Conservation (phyloP, 768 basidiomycete genomes). For the Leucocoprinus leucothites region DNA sequence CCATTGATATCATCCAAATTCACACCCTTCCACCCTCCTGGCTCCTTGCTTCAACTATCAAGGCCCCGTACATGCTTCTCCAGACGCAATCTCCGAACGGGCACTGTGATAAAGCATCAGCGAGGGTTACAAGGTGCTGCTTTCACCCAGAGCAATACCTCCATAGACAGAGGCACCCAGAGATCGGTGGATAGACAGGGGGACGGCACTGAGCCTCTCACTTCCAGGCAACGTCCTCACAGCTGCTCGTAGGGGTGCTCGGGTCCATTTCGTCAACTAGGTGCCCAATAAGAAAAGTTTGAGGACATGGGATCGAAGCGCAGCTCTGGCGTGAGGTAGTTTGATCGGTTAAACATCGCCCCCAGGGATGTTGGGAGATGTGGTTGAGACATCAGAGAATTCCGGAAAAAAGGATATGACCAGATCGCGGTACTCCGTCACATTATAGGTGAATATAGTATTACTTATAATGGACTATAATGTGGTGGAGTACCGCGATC, state of each 20-base stretch:
- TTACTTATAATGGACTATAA: too few species aligned
- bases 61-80: conserved; percentile 92
- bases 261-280: conserved; percentile 92
- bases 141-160: conserved; percentile 31
- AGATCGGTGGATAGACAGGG: conserved; percentile 16
- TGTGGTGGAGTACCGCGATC: too few species aligned
- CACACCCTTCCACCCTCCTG: conserved; percentile 85
- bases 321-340: conserved; percentile 86
- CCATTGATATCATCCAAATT: conserved; percentile 61
- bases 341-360: conserved; percentile 13
- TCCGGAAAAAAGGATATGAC: too few species aligned
- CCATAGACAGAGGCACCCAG: neutral
- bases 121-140: conserved; percentile 78
- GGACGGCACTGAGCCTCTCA: conserved; percentile 56
- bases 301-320: conserved; percentile 63
- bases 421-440: too few species aligned
- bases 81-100: conserved; percentile 87
- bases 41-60: conserved; percentile 76
- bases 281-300: conserved; percentile 84
- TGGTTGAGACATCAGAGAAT: too few species aligned
- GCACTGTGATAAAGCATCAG: conserved; percentile 46
- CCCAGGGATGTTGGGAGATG: conserved; percentile 8
- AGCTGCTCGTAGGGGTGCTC: conserved; percentile 69
- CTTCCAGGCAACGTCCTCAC: conserved; percentile 51
- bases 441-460: too few species aligned